Percentiles rank a stretch among this genome's conserved stretches.
These are phyloP conservation scores for Zygoascus meyerae DNA, from an alignment of 1,139 yeast species.

Conservation along the genomic window DNA sequence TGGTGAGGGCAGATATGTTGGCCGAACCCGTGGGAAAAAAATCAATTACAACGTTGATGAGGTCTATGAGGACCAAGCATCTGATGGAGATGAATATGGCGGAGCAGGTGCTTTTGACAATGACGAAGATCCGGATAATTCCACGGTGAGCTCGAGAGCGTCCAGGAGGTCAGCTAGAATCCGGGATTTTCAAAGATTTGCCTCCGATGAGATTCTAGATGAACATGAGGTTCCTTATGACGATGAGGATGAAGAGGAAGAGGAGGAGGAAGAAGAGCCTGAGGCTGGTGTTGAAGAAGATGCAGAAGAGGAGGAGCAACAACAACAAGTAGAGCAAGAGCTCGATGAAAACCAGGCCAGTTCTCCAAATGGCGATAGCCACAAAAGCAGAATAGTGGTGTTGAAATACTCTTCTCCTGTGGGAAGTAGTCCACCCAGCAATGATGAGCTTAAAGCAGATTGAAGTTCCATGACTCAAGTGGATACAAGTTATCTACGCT, in stretches of 20 bases:
- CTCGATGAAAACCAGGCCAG: conserved; percentile 8
- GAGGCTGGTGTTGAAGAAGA: conserved; percentile 6
- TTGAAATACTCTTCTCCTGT: conserved; percentile 10
- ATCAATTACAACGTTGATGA: conserved; percentile 28
- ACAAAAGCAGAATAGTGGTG: conserved; percentile 9
- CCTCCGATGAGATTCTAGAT: conserved; percentile 5
- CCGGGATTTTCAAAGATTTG: conserved; percentile 3
- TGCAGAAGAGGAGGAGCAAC: conserved; percentile 10
- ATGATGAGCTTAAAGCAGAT: background rate
- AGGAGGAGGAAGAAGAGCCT: conserved; percentile 8
- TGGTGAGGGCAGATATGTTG: conserved; percentile 31
- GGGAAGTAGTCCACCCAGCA: conserved; percentile 2
- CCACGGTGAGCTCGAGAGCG: conserved; percentile 6
- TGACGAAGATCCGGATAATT: conserved; percentile 20
- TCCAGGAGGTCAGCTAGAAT: conserved; percentile 16
- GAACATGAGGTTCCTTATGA: conserved; percentile 12
- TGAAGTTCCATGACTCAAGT: no score
- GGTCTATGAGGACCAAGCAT: conserved; percentile 14
- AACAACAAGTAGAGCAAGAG: conserved; percentile 16
- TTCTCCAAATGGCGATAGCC: background rate
- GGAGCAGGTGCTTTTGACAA: conserved; percentile 16
- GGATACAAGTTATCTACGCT: no score
- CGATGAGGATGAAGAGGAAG: conserved; percentile 14
- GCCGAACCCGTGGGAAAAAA: conserved; percentile 35
- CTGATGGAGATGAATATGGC: conserved; percentile 13